Conservation (phyloP, 2,329 filamentous ascomycete species). For the Monascus ruber region DNA sequence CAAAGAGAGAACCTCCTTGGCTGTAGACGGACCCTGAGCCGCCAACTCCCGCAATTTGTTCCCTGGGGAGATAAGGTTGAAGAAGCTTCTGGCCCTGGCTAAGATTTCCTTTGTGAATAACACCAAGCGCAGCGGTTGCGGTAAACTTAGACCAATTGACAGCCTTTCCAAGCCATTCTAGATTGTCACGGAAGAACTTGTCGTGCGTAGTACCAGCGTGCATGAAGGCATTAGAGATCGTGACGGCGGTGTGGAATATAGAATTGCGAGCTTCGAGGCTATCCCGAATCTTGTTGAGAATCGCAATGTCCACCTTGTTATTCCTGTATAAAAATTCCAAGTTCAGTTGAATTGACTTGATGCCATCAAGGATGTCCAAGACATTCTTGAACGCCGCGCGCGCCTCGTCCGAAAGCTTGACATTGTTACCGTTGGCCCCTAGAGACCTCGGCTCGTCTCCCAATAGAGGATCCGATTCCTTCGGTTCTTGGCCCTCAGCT, state of each 20-base stretch:
- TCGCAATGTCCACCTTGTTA: slow-evolving; percentile 82
- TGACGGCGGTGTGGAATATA: slow-evolving; percentile 96
- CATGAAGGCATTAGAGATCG: slow-evolving; percentile 98
- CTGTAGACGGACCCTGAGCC: slow-evolving; percentile 83
- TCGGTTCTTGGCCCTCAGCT: slow-evolving; percentile 41
- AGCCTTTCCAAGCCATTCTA: slow-evolving; percentile 96
- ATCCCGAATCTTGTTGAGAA: slow-evolving; percentile 92
- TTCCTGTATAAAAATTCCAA: slow-evolving; percentile 94
- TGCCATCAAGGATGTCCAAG: slow-evolving; percentile 62
- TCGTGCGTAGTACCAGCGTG: slow-evolving; percentile 97
- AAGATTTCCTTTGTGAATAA: slow-evolving; percentile 92
- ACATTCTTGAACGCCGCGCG: slow-evolving; percentile 46
- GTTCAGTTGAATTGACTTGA: slow-evolving; percentile 87
- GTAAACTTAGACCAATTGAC: slow-evolving; percentile 99
- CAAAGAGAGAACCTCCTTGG: slow-evolving; percentile 90
- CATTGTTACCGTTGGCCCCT: slow-evolving; percentile 30
- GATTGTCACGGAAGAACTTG: slow-evolving; percentile 94
- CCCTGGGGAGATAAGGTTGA: slow-evolving; percentile 83
- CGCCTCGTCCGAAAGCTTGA: slow-evolving; percentile 37
- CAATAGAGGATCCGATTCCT: slow-evolving; percentile 49
- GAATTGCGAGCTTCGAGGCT: slow-evolving; percentile 92
- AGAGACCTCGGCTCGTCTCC: slow-evolving; percentile 37
- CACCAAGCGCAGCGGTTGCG: slow-evolving; percentile 86
- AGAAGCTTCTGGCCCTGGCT: slow-evolving; percentile 86
- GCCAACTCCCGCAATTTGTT: slow-evolving; percentile 48